phyloP scores from a whole-genome alignment of 805 yeast genomes.

The Tetrapisispora namnaoensis region DNA sequence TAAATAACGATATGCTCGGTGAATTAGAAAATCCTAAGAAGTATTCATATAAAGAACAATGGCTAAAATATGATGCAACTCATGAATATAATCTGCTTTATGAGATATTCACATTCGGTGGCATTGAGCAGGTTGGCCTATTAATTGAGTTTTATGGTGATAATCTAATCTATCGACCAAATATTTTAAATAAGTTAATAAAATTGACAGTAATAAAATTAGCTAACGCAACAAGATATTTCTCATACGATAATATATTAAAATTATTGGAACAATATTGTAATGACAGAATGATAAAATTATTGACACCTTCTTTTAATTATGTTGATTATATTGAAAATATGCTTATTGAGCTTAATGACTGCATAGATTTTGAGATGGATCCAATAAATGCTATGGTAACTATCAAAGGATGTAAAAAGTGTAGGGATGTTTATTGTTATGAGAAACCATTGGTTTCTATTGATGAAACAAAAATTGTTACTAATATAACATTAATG shows the following conservation, averaged over 20 bases:
- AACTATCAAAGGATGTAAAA: conserved; percentile 8
- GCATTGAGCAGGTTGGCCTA: conserved; percentile 10
- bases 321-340: conserved; percentile 12
- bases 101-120: conserved; percentile 25
- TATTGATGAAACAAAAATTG: neutral
- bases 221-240: conserved; percentile 10
- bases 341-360: conserved; percentile 15
- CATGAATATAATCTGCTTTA: conserved; percentile 7
- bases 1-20: neutral
- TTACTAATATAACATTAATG: conserved; percentile 5
- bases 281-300: neutral
- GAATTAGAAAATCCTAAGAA: conserved; percentile 11
- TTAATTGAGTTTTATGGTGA: neutral
- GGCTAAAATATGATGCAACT: conserved; percentile 11
- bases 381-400: conserved; percentile 16
- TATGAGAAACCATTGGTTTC: conserved; percentile 9
- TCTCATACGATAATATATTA: conserved; percentile 8
- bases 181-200: conserved; percentile 16
- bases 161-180: neutral
- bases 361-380: conserved; percentile 11
- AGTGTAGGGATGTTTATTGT: conserved; percentile 23
- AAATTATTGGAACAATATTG: neutral
- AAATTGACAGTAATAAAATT: conserved; percentile 17
- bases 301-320: neutral
- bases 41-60: conserved; percentile 20